phyloP scores from a whole-genome alignment of 345 rosid species.

The Gynandropsis gynandra region DNA sequence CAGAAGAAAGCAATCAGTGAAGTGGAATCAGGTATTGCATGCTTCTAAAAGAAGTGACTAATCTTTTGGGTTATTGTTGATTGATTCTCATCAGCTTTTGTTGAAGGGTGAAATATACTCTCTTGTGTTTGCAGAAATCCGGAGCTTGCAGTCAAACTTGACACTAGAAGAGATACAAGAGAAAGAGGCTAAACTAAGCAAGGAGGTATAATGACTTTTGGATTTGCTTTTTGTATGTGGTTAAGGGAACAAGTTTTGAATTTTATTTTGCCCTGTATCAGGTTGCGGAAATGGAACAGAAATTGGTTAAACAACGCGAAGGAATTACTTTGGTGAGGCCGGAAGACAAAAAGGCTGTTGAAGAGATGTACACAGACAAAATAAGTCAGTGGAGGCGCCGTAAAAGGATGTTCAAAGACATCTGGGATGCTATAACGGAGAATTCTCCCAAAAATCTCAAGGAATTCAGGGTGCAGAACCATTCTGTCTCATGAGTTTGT shows the following conservation, averaged over 20 bases:
- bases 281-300: conserved; percentile 73
- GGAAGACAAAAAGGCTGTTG: conserved; percentile 64
- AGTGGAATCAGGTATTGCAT: conserved; percentile 60
- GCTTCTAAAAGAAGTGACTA: background rate
- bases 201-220: conserved; percentile 41
- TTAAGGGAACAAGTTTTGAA: background rate
- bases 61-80: background rate
- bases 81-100: background rate
- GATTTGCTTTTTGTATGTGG: background rate
- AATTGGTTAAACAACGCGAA: conserved; percentile 52
- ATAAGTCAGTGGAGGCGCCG: conserved; percentile 81
- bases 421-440: conserved; percentile 89
- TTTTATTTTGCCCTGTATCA: conserved; percentile 23
- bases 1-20: conserved; percentile 49
- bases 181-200: conserved; percentile 47
- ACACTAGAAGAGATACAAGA: conserved; percentile 68
- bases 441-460: conserved; percentile 70
- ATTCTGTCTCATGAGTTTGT: conserved; percentile 3
- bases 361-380: conserved; percentile 50
- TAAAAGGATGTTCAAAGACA: conserved; percentile 86
- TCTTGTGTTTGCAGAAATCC: conserved; percentile 51
- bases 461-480: conserved; percentile 62
- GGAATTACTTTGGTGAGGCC: conserved; percentile 78
- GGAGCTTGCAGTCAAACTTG: conserved; percentile 60
- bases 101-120: background rate